Conservation (phyloP, 495 filamentous ascomycete species). For the Neurospora discreta region DNA sequence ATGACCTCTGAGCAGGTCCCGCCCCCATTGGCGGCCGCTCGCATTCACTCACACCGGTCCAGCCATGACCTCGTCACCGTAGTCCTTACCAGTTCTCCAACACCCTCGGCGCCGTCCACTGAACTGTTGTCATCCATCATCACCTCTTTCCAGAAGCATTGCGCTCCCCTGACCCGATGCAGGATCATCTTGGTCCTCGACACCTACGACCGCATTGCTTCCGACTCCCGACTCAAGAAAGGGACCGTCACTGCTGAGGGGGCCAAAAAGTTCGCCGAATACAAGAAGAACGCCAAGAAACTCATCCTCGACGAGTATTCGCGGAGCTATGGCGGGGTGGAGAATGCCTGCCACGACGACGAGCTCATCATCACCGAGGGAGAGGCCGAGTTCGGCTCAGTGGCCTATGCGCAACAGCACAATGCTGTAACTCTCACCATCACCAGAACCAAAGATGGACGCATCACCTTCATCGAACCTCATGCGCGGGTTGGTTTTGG, state of each 20-base stretch:
- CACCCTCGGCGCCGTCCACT: conserved; percentile 35
- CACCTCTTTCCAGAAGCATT: conserved; percentile 27
- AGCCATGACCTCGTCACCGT: conserved; percentile 24
- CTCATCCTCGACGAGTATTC: conserved; percentile 24
- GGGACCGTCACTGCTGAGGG: conserved; percentile 31
- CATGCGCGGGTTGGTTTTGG: conserved; percentile 33
- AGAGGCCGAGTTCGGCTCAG: conserved; percentile 32
- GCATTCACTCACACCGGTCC: neutral
- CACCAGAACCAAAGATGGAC: conserved; percentile 20
- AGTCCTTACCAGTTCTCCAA: conserved; percentile 38
- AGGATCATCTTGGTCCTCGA: conserved; percentile 34
- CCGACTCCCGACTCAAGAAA: conserved; percentile 30
- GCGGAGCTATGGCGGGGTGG: neutral
- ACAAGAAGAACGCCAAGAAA: conserved; percentile 30
- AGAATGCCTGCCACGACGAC: neutral
- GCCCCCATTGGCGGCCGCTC: neutral
- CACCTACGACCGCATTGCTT: conserved; percentile 31
- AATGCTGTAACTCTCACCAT: conserved; percentile 27
- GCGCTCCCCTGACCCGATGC: conserved; percentile 20
- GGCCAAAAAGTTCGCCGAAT: conserved; percentile 23
- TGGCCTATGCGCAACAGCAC: conserved; percentile 15
- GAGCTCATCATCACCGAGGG: conserved; percentile 6
- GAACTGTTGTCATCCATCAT: conserved; percentile 30
- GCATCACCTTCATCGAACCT: conserved; percentile 33
- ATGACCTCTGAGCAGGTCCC: conserved; percentile 6